Evolutionary conservation across 306 rosid genomes (phyloP), one percentile per base, ranked within the genome.

Genomic region (Acacia confusa): DNA sequence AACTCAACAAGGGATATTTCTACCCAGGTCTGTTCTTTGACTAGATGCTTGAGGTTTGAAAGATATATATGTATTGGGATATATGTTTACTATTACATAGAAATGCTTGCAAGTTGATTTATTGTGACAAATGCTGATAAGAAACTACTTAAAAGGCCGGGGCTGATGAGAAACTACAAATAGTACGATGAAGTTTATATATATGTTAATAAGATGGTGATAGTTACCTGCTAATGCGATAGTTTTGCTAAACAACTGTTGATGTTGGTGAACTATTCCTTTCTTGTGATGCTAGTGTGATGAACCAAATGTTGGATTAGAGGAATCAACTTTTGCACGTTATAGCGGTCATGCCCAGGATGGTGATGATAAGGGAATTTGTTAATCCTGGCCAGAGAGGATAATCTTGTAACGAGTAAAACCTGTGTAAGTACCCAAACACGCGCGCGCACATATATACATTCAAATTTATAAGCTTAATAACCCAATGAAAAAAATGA

Each of bases 281-380:
- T 83, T 83, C 65, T 48, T 72, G 50, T 55, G 65, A 82, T 87
- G 81, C 73, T 71, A 90, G 92, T 68, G 94, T 78, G 89, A 86
- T 75, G 83, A 87, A 61, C 64, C 82, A 65, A 58, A 64, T 45
- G 86, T 70, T 78, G 85, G 87, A 40, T 73, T 86, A 78, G 86
- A 86, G 61, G 86, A 79, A 60, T 77, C 92, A 50, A 70, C 88
- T 67, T 80, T 69, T 79, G 83, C 72, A 70, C 87, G 58, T 77
- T 79, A 70, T 72, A 73, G 47, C 52, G 86, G 71, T 75, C 88
- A 72, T 84, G 81, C 64, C 25, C 40, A 85, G 2, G 58, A 69
- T 50, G 82, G 48, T 48, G 84, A 80, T 48, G 40, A 36, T 36
- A 36, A 36, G 40, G 40, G 40, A 36, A 36, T 1, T 1, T 36